phyloP scores from a whole-genome alignment of 1,284 basidiomycete species.

The Trametes versicolor region DNA sequence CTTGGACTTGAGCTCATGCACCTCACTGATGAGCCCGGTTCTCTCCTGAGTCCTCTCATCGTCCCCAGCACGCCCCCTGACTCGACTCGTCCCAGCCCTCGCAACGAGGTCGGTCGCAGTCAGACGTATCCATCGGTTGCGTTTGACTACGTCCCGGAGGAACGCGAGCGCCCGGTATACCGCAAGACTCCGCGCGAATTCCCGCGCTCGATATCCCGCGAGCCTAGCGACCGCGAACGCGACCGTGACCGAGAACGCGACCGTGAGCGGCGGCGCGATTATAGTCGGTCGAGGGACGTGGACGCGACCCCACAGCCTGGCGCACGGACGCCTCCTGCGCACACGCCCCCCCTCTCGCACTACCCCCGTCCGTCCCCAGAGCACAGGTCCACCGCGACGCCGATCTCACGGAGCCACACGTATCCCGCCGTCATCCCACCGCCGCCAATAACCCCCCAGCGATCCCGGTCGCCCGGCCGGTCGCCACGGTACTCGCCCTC shows the following conservation, averaged over 20 bases:
- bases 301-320: conserved; percentile 30
- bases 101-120: conserved; percentile 45
- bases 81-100: conserved; percentile 34
- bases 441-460: conserved; percentile 27
- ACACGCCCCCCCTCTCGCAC: conserved; percentile 27
- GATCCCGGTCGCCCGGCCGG: conserved; percentile 21
- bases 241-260: conserved; percentile 11
- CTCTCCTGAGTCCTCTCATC: conserved; percentile 62
- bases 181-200: conserved; percentile 33
- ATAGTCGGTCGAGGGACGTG: conserved; percentile 24
- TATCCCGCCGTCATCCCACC: conserved; percentile 37
- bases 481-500: conserved; percentile 21
- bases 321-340: conserved; percentile 31
- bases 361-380: conserved; percentile 33
- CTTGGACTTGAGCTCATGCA: conserved; percentile 29
- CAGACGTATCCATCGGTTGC: conserved; percentile 46
- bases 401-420: conserved; percentile 40
- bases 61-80: conserved; percentile 46
- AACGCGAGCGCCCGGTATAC: conserved; percentile 37
- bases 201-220: conserved; percentile 16
- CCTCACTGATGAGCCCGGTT: conserved; percentile 65
- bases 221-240: conserved; percentile 2
- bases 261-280: conserved; percentile 16
- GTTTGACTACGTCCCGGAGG: conserved; percentile 49
- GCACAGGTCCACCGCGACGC: conserved; percentile 16